These are phyloP conservation scores for Penicillium antarcticum DNA, from an alignment of 495 filamentous ascomycete genomes.

Conservation along the genomic window DNA sequence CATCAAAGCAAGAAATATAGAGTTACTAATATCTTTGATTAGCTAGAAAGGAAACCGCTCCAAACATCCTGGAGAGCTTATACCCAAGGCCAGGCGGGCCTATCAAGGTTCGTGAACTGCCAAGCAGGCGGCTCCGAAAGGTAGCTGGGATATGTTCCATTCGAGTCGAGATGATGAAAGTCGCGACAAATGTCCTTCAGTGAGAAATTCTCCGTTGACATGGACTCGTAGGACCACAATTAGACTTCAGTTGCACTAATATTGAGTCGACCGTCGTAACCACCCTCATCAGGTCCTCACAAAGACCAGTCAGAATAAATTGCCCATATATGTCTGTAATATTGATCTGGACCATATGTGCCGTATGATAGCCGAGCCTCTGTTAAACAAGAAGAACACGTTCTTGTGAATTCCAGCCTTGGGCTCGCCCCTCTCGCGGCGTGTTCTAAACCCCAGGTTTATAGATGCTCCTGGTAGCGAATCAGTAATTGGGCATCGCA, in stretches of 20 bases:
- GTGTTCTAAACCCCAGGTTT: too few species aligned
- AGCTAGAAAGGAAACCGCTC: too few species aligned
- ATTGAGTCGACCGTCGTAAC: slow-evolving; percentile 3
- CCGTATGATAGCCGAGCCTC: not conserved
- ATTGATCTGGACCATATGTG: not conserved
- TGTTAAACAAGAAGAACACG: not conserved
- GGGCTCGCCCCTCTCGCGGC: not conserved
- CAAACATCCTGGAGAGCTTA: too few species aligned
- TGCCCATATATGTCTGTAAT: not conserved
- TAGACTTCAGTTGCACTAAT: not conserved
- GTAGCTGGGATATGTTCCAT: too few species aligned
- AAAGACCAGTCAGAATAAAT: not conserved
- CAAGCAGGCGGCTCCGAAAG: too few species aligned
- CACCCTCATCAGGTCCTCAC: not conserved
- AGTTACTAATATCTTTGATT: too few species aligned
- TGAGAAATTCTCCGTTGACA: not conserved
- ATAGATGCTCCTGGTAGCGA: too few species aligned
- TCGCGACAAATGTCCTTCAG: not conserved
- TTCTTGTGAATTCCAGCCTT: not conserved
- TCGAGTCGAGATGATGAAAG: too few species aligned
- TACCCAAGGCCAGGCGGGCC: too few species aligned
- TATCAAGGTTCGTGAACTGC: too few species aligned
- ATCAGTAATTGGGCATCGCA: too few species aligned
- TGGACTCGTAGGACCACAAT: slow-evolving; percentile 1
- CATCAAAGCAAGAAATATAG: too few species aligned